Percentiles rank a stretch among this genome's conserved stretches.
Conservation (phyloP, 2,329 filamentous ascomycete species). For the Fusarium oxysporum region DNA sequence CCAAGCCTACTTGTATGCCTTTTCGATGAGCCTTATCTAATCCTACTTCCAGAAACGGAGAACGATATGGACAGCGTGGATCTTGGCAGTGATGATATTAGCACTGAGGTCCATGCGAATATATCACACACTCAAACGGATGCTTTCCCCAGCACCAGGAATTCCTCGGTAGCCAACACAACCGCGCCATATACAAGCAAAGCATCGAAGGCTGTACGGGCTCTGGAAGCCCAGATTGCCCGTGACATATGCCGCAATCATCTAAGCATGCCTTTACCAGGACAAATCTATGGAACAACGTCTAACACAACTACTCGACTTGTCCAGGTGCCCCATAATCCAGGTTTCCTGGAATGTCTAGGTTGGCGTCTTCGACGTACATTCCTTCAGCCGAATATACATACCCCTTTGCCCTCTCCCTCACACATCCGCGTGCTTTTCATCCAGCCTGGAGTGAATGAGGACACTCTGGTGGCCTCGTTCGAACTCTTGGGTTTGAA, state of each 20-base stretch:
- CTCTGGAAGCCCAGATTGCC: background rate
- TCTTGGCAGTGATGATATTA: rapidly evolving
- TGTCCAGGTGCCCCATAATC: rapidly evolving
- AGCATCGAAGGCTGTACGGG: rapidly evolving
- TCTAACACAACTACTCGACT: background rate
- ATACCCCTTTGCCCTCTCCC: background rate
- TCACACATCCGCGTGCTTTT: background rate
- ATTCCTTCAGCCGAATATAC: background rate
- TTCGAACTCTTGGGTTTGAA: background rate
- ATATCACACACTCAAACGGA: no score
- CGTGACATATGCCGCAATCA: background rate
- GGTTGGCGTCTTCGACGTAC: background rate
- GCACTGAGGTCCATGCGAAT: no score
- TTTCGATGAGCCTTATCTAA: background rate
- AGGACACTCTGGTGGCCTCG: background rate
- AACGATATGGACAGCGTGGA: rapidly evolving
- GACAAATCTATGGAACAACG: background rate
- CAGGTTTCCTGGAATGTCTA: background rate
- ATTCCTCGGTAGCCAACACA: background rate
- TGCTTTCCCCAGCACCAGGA: no score
- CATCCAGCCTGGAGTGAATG: background rate
- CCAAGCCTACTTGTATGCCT: background rate
- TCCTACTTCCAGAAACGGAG: background rate
- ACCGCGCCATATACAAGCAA: rapidly evolving
- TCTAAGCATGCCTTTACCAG: background rate